A percentile compares a stretch with the other conserved stretches of the same genome.
Evolutionary conservation across 805 yeast species (phyloP).

Genomic region (Candida xiaguanensis): DNA sequence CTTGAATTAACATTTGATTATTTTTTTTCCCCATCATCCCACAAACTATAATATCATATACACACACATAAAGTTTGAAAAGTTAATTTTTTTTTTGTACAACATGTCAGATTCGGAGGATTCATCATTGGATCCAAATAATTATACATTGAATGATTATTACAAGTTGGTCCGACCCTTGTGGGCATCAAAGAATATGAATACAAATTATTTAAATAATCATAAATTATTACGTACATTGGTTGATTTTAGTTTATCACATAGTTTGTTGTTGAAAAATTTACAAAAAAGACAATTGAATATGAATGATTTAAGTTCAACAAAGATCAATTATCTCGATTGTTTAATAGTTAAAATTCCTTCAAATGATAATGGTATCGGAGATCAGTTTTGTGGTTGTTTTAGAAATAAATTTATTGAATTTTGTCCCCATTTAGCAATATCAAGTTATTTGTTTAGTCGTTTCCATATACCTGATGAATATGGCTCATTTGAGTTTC

Average conservation of each 20-base stretch:
- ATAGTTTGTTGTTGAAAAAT: conserved; percentile 17
- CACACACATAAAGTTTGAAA: background rate
- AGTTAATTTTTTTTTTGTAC: background rate
- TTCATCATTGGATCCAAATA: conserved; percentile 13
- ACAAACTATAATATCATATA: too few species aligned
- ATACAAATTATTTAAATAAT: conserved; percentile 13
- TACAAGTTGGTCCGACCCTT: conserved; percentile 16
- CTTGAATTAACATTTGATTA: too few species aligned
- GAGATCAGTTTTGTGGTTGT: conserved; percentile 16
- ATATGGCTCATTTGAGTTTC: conserved; percentile 10
- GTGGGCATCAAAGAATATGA: conserved; percentile 12
- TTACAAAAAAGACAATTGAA: conserved; percentile 23
- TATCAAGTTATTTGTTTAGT: conserved; percentile 25
- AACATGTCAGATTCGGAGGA: conserved; percentile 18
- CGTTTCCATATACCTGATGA: conserved; percentile 27
- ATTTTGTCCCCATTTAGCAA: conserved; percentile 23
- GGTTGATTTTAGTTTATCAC: conserved; percentile 23
- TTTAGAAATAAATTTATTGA: conserved; percentile 22
- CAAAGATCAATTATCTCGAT: conserved; percentile 9
- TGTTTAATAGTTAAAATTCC: conserved; percentile 2
- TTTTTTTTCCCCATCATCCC: too few species aligned
- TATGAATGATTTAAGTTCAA: conserved; percentile 15
- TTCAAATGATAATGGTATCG: conserved; percentile 4
- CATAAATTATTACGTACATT: conserved; percentile 22
- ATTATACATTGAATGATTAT: conserved; percentile 16